Base-by-base conservation (phyloP, 768 basidiomycete species). In the Rhodosporidiobolus odoratus region DNA sequence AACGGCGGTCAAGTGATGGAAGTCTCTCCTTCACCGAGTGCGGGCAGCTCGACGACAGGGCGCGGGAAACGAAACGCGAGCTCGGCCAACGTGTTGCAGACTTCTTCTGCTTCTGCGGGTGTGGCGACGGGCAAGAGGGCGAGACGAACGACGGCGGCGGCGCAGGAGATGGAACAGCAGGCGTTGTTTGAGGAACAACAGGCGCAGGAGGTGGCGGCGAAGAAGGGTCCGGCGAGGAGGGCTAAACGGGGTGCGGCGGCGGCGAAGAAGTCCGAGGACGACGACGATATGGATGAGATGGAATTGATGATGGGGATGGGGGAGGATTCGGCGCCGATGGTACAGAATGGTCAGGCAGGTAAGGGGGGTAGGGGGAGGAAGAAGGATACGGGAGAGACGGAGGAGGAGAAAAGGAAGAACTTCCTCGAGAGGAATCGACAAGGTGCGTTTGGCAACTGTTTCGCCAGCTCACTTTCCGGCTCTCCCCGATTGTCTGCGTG, bases 401-500 rank as follows among this genome's bases (percentile, higher is more conserved):
- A 99, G 79, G 96, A 98, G 80, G 96, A 98, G 78, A 99, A 99
- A 81, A 84, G 96, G 50, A 87, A 86, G 80, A 98, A 97, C 81
- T 98, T 99, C 81, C 81, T 99, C 69, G 96, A 98, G 80, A 84
- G 96, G 71, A 99, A 99, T 78, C 85, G 96, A 77, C 96, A 98
- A 85, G 95, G 95, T 97, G 71, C 61, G 83, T 78, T n/a, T 43
- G 12, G 48, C n/a, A n/a, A 10, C 21, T 50, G 21, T 50, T n/a
- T 25, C 38, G 34, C 7, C 7, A 21, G 4, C 35, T 34, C n/a
- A 4, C 32, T 37, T 38, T 72, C 65, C 65, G 43, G 47, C 67
- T 19, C 52, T 19, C 32, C 52, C 52, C 21, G 48, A 15, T 25
- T 32, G 27, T 57, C 30, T n/a, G 40, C 30, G n/a, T 59, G 15